A percentile compares a stretch with the other conserved stretches of the same genome.
phyloP scores from a whole-genome alignment of 192 early-diverging fungal genomes.

The Gonapodya sp. region DNA sequence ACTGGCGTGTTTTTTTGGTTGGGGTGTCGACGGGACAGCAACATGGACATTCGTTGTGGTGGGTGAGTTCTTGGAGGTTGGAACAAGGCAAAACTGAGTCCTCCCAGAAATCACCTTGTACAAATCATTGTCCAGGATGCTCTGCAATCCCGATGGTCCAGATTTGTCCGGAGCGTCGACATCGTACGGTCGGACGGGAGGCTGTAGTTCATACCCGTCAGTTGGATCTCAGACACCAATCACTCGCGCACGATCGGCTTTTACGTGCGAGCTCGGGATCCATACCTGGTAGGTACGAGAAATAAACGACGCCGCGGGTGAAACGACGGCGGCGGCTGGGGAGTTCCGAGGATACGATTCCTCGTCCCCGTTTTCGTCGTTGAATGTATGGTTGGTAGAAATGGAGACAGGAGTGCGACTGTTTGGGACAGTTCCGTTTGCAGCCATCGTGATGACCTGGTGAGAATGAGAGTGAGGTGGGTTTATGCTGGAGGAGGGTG shows the following conservation, averaged over 20 bases:
- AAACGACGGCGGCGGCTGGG: neutral
- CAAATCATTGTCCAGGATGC: conserved; percentile 69
- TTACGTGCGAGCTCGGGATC: too few relatives aligned
- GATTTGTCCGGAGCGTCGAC: neutral
- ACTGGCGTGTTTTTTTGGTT: too few relatives aligned
- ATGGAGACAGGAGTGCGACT: neutral
- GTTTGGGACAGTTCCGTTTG: too few relatives aligned
- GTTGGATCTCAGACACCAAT: too few relatives aligned
- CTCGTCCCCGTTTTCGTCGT: neutral
- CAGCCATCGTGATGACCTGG: too few relatives aligned
- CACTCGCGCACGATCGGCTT: too few relatives aligned
- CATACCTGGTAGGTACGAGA: neutral
- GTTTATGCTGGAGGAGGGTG: too few relatives aligned
- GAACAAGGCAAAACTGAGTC: neutral
- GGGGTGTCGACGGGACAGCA: too few relatives aligned
- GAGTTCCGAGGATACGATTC: neutral
- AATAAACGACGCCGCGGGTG: neutral
- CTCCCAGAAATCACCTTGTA: conserved; percentile 49
- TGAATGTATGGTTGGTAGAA: neutral
- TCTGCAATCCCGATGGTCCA: neutral
- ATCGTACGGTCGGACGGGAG: neutral
- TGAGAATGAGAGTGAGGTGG: too few relatives aligned
- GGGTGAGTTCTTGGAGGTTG: neutral
- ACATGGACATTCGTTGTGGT: neutral
- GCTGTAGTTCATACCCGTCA: too few relatives aligned